phyloP scores from a whole-genome alignment of 2,329 filamentous ascomycete species.

The Colletotrichum theobromicola region DNA sequence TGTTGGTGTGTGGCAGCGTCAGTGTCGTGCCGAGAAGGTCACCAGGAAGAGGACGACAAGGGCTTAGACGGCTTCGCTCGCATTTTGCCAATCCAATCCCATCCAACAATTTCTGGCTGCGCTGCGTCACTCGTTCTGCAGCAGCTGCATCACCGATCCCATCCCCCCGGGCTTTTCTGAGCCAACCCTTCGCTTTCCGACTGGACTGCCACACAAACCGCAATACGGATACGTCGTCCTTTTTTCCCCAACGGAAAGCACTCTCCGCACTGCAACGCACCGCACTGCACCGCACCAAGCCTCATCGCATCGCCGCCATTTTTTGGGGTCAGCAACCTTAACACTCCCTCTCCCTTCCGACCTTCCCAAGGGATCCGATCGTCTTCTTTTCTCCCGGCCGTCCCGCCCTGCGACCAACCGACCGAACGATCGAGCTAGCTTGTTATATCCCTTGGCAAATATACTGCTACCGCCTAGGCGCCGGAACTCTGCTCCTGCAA shows the following conservation, averaged over 20 bases:
- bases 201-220: not conserved
- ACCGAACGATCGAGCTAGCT: not conserved
- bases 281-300: not conserved
- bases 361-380: constrained; percentile 7
- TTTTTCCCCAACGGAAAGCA: constrained; percentile 14
- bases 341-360: not conserved
- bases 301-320: not conserved
- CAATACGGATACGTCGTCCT: not conserved
- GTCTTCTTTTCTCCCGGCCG: not conserved
- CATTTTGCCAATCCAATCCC: not conserved
- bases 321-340: not conserved
- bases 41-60: not conserved
- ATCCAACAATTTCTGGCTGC: not conserved
- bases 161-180: not conserved
- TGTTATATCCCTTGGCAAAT: not conserved
- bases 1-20: not conserved
- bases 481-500: constrained; percentile 12
- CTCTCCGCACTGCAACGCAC: not conserved
- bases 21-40: constrained; percentile 3
- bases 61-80: constrained; percentile 15
- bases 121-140: constrained; percentile 19
- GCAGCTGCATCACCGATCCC: constrained; percentile 8
- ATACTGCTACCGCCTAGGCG: not conserved
- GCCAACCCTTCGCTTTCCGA: not conserved
- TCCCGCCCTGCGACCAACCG: not conserved